Conservation (phyloP, 192 early-diverging fungal species). For the Allomyces arbusculus region DNA sequence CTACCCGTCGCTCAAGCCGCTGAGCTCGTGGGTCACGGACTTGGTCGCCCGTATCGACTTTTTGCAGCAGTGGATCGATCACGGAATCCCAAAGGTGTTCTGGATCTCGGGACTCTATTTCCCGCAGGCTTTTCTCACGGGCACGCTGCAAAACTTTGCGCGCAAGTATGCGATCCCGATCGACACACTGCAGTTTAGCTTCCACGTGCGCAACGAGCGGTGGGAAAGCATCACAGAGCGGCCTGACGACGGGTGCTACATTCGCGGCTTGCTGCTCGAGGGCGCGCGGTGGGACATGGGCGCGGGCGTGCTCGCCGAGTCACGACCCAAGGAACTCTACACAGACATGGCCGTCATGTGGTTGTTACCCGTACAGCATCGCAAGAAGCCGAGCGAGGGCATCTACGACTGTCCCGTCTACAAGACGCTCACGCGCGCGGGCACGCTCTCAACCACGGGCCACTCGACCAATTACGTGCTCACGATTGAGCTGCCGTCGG, state of each 20-base stretch:
- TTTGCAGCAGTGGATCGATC: conserved; percentile 19
- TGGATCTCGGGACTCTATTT: conserved; percentile 46
- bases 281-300: conserved; percentile 36
- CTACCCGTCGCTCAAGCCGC: conserved; percentile 34
- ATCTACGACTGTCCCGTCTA: conserved; percentile 34
- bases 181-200: conserved; percentile 29
- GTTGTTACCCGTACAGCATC: conserved; percentile 23
- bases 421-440: conserved; percentile 37
- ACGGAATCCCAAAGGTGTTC: conserved; percentile 29
- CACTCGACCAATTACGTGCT: conserved; percentile 42
- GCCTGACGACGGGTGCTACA: conserved; percentile 27
- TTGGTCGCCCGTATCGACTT: conserved; percentile 20
- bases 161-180: conserved; percentile 35
- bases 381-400: conserved; percentile 6
- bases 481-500: conserved; percentile 25
- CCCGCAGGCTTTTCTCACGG: conserved; percentile 41
- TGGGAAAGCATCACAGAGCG: conserved; percentile 4
- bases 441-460: conserved; percentile 38
- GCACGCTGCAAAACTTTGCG: conserved; percentile 37
- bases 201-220: conserved; percentile 1
- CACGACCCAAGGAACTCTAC: conserved; percentile 42
- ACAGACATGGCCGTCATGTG: conserved; percentile 36
- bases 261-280: conserved; percentile 31
- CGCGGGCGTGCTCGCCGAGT: conserved; percentile 25
- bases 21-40: conserved; percentile 37